Conservation (phyloP, 2,329 filamentous ascomycete species). For the Alternaria longipes region DNA sequence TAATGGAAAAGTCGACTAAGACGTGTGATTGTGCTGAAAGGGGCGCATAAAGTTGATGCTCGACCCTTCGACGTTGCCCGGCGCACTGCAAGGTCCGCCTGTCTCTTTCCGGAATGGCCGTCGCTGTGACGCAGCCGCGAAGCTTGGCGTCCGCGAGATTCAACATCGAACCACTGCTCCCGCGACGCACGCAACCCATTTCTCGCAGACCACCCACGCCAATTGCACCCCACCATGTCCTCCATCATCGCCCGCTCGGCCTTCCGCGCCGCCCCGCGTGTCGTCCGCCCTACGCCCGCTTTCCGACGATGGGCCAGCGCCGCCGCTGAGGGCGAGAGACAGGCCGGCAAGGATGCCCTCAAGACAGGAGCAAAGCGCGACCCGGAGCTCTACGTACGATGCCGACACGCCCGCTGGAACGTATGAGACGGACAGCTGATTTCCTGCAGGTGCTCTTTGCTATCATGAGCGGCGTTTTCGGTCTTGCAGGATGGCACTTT, state of each 20-base stretch:
- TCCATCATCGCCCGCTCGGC: constrained; percentile 57
- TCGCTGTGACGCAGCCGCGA: constrained; percentile 25
- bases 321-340: constrained; percentile 57
- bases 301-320: constrained; percentile 50
- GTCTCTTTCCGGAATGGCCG: constrained; percentile 19
- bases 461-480: constrained; percentile 89
- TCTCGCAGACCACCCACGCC: constrained; percentile 16
- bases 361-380: constrained; percentile 73
- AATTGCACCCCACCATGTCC: constrained; percentile 51
- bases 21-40: constrained; percentile 24
- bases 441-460: constrained; percentile 79
- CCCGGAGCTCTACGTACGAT: constrained; percentile 76
- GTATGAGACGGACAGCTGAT: constrained; percentile 32
- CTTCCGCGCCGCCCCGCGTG: constrained; percentile 58
- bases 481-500: constrained; percentile 89
- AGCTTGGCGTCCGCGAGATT: constrained; percentile 27
- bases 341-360: constrained; percentile 59
- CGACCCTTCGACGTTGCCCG: constrained; percentile 10
- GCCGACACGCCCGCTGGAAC: neutral
- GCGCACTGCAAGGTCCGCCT: constrained; percentile 26
- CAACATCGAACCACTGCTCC: constrained; percentile 31
- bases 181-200: constrained; percentile 25
- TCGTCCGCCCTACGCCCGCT: constrained; percentile 52
- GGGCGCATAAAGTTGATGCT: constrained; percentile 28
- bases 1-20: constrained; percentile 6